Evolutionary conservation across 805 yeast genomes (phyloP), one percentile per base, ranked within the genome.

Genomic region (Teunomyces cretensis): DNA sequence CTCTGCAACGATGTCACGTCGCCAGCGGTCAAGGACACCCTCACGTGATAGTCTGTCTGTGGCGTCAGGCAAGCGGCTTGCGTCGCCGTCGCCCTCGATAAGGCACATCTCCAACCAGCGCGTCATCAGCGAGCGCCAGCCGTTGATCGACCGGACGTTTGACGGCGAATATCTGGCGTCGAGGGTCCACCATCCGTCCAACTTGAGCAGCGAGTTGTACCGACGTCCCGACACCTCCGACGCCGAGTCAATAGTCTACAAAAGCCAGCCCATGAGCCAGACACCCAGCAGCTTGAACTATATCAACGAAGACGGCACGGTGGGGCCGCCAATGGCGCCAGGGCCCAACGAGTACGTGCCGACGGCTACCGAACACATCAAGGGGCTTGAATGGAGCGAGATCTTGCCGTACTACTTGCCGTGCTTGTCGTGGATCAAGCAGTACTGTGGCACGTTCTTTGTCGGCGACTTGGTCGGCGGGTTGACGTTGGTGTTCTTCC

Each of bases 401-500:
- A 53, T 68, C 4, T 55, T 83, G 9, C 82, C 84, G 0, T 84
- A 85, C 58, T 85, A 85, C 54, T 60, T 86, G 1, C 92, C 92
- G 0, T 79, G 82, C 45, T 72, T 76, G 37, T 72, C 83, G 0
- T 86, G 94, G 94, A 49, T 83, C n/a, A 76, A 79, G 4, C 55
- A 74, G 6, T 86, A 86, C 51, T 51, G 53, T 38, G 33, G 49
- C 1, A 49, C 45, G n/a, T 66, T 47, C 48, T 65, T 83, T 35
- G 17, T 78, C 2, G 76, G 75, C 15, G 99, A 92, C 58, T 57
- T 87, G 7, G 65, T 85, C 13, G 96, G 97, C 2, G 98, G 99
- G 0, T 56, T 89, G 4, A 83, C 97, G 0, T 64, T 91, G 30
- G 97, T 96, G 0, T 84, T 94, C 4, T 92, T 90, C 65, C 97